Base-by-base conservation (phyloP, 139 green algal genomes). In the Micractinium conductrix region DNA sequence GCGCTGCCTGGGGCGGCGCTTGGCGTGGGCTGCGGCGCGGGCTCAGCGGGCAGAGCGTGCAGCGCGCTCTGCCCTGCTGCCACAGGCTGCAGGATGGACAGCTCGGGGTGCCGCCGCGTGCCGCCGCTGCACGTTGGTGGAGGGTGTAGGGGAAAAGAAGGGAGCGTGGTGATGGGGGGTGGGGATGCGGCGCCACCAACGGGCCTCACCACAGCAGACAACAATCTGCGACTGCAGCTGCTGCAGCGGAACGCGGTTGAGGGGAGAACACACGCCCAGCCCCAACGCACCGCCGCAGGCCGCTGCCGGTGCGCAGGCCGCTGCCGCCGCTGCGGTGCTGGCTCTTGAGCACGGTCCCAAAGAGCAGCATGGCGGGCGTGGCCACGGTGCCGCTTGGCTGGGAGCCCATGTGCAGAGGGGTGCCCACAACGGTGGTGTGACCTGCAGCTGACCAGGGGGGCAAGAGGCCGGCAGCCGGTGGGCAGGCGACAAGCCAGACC, bases 361-460 rank as follows among this genome's bases (percentile, higher is more conserved):
- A 84, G 42, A 84, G 67, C 9, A 84, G 65, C 79, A 84, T 84
- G 65, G 79, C 79, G 4, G 79, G 79, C 3, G 79, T 84, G 65
- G 79, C 79, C 12, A 84, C 43, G 4, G 65, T 26, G 35, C 79
- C 67, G 33, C 45, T 71, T 22, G 65, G 79, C 44, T 78, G 53
- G 33, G 65, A 78, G 45, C 67, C 65, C 33, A 78, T 14, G 65
- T 84, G 79, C 65, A 84, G 67, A 0, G 79, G 79, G 22, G 79
- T 84, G 79, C 67, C 79, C 7, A 84, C 65, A 26, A 78, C 79
- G 0, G 76, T 78, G 33, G 79, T 78, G 65, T 72, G 67, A 35
- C 79, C 79, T 78, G 63, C 45, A 68, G 35, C 19, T 9, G n/a
- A n/a, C n/a, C n/a, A n/a, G n/a, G n/a, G n/a, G n/a, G n/a, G n/a